Base-by-base conservation (phyloP, 495 filamentous ascomycete species). In the Lasiosphaeria hispida region DNA sequence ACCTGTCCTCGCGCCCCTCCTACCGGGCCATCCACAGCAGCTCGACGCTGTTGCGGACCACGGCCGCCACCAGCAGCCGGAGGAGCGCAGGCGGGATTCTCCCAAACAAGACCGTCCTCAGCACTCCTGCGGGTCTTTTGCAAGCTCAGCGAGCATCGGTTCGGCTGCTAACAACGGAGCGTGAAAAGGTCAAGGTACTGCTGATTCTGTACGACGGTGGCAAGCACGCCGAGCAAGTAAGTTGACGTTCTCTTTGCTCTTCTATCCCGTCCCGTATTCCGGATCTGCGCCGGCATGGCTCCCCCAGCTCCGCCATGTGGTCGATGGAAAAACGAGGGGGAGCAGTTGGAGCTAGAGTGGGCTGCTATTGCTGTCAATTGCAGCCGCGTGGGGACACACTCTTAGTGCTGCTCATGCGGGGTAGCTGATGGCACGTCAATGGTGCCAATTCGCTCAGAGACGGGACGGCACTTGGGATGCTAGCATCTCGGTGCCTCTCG, bases 181-280 rank as follows among this genome's bases (percentile, higher is more conserved):
- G 72, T 70, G 73, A 78, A 80, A 73, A 80, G 78, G 78, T 81
- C 72, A 83, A 83, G 69, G 80, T 83, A 60, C 75, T 83, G 53
- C 61, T 74, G 56, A 77, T 82, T 52, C 70, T 83, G 53, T 83
- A 83, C 70, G 81, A 83, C 61, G 81, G 81, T 50, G 72, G 75
- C 61, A 64, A 73, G 64, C 77, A 80, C 66, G 78, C 75, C 61
- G 55, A 79, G 60, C 61, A 83, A 65, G 80, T 83, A 64, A 69
- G 75, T 63, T 45, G 23, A 18, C 41, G 42, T 34, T 13, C 33
- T 42, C 57, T 30, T 23, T 53, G 58, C 43, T 10, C 49, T 62
- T 44, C 41, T 8, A 17, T 53, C 38, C 49, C 35, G 8, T 30
- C 30, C 53, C 39, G n/a, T 13, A 30, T 55, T 41, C 34, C 23